Evolutionary conservation across 176 grass and related monocot species (phyloP), one percentile per base, ranked within the genome.

Genomic region (Metroxylon sagu): DNA sequence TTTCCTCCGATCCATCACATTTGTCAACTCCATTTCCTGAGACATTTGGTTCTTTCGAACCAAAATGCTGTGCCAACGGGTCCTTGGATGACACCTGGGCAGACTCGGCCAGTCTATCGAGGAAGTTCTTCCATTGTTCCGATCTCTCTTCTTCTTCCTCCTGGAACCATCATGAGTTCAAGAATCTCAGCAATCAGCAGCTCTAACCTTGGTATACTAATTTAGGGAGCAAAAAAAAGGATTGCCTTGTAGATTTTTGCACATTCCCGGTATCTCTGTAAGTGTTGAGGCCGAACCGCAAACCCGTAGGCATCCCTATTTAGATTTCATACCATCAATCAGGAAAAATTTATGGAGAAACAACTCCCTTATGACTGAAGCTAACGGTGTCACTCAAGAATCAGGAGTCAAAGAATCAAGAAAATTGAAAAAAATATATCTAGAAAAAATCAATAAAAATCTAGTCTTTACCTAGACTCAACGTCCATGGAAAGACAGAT

Each of bases 71-170:
- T 52, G 14, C 12, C n/a, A 14, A 68, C 3, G 53, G 75, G 52
- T 28, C 56, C 26, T 56, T 52, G 30, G 66, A 12, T 48, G 70
- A 62, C n/a, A 55, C 53, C 69, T 89, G 58, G 0, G 58, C 29
- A 4, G 75, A 84, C 17, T 83, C 81, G n/a, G 69, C 71, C 65
- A 97, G 77, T 67, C 84, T 81, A 18, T 82, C 83, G 48, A 97
- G 80, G 66, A 97, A 97, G 60, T 97, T 84, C 26, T 87, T 88
- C 93, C 93, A 97, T 75, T 70, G 69, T 21, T 91, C 70, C 3
- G 84, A 78, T 70, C 93, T 91, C 81, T 97, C 87, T 71, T 97
- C 93, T 65, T 97, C 93, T 67, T 97, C 93, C 61, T 97, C 93
- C 93, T 88, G 77, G 50, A 50, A 54, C 2, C 35, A 43, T 43